phyloP scores from a whole-genome alignment of 345 rosid species.

The Rhodomyrtus tomentosa region DNA sequence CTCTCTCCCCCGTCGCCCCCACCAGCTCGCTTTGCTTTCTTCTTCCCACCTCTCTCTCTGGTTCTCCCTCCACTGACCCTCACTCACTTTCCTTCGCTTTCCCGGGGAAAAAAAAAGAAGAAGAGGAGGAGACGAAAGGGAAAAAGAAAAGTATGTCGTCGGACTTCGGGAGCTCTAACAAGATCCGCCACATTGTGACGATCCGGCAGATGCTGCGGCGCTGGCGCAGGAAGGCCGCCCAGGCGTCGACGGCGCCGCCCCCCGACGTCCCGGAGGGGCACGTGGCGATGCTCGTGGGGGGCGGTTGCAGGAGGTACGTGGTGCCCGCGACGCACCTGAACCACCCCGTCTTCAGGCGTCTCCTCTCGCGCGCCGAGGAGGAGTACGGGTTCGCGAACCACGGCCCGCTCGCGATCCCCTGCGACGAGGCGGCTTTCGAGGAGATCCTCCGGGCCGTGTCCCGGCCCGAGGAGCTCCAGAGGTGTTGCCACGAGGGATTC shows the following conservation, averaged over 20 bases:
- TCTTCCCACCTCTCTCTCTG: neutral
- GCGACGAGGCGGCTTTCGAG: constrained; percentile 76
- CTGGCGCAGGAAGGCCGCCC: constrained; percentile 63
- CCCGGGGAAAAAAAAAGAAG: neutral
- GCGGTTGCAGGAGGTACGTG: constrained; percentile 38
- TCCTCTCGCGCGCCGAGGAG: constrained; percentile 70
- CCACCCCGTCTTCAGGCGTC: constrained; percentile 62
- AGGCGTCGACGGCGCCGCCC: constrained; percentile 25
- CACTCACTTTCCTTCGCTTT: neutral
- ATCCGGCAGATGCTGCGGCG: constrained; percentile 71
- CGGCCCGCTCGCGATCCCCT: constrained; percentile 73
- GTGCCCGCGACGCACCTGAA: constrained; percentile 72
- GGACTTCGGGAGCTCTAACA: constrained; percentile 31
- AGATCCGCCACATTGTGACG: constrained; percentile 59
- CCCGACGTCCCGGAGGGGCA: constrained; percentile 76
- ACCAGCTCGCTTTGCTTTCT: neutral
- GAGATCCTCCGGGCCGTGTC: constrained; percentile 43
- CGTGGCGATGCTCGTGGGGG: constrained; percentile 71
- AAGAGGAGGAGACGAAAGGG: neutral
- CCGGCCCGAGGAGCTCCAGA: constrained; percentile 35
- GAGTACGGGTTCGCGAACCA: constrained; percentile 64
- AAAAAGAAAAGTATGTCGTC: neutral
- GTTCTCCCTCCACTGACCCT: constrained; percentile 4
- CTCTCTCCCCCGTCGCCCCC: neutral
- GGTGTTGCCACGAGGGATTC: constrained; percentile 44